Evolutionary conservation across 805 yeast genomes (phyloP).

Genomic region (Tetrapisispora taiwanensis): DNA sequence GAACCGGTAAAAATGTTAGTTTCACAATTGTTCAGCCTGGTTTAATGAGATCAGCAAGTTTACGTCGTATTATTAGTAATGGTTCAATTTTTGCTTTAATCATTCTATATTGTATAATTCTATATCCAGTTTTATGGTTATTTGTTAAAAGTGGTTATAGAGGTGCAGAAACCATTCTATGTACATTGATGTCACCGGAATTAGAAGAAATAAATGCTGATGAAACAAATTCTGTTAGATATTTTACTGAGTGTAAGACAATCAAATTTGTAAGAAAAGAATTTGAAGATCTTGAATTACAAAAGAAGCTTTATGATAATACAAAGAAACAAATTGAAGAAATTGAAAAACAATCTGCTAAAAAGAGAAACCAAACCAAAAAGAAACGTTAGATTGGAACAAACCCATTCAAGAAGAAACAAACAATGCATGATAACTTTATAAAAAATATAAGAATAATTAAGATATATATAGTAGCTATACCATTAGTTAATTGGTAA

Average conservation of each 20-base stretch:
- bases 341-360: constrained; percentile 64
- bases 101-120: constrained; percentile 43
- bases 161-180: constrained; percentile 73
- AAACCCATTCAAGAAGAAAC: no score
- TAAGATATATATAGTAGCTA: no score
- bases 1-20: constrained; percentile 49
- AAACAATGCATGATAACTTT: neutral
- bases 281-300: constrained; percentile 50
- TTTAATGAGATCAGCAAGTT: constrained; percentile 75
- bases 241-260: constrained; percentile 61
- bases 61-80: constrained; percentile 65
- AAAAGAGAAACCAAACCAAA: constrained; percentile 42
- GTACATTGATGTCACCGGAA: constrained; percentile 63
- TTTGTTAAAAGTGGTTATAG: constrained; percentile 62
- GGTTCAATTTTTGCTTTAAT: constrained; percentile 61
- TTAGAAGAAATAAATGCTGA: constrained; percentile 55
- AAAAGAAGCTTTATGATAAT: constrained; percentile 46
- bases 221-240: constrained; percentile 29
- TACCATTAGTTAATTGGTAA: no score
- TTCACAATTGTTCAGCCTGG: constrained; percentile 86
- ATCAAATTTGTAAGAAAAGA: constrained; percentile 52
- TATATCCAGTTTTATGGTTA: constrained; percentile 78
- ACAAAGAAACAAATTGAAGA: constrained; percentile 48
- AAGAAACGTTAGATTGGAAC: constrained; percentile 9
- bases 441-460: no score